Evolutionary conservation across 345 rosid genomes (phyloP), one percentile per base, ranked within the genome.

Genomic region (Ceriops decandra): DNA sequence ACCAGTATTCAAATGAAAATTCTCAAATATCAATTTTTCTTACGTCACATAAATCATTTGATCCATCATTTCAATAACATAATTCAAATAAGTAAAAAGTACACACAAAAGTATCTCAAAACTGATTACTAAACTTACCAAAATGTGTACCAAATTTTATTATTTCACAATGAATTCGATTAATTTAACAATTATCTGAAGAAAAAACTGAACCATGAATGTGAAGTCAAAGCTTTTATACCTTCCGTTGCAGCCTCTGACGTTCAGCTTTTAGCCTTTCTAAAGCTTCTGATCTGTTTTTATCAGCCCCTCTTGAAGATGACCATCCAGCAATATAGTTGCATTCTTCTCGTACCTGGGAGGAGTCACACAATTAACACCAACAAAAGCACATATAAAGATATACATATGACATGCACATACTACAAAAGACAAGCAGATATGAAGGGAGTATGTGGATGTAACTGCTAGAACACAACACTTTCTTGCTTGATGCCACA

Each of bases 261-360:
- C 35, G 75, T 77, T 89, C 88, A 72, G 66, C 59, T 73, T 85
- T 72, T 53, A 93, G 90, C 76, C 75, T 79, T 64, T 80, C 70
- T 52, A 88, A 64, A n/a, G 68, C 60, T 35, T 70, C 73, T 64
- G 72, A 68, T 68, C 80, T 83, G 66, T 78, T 82, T 59, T 79
- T 67, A 66, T 85, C 81, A 76, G 72, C 76, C 67, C 72, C 79
- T 66, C 79, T 83, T 47, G 85, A 69, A 28, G 83, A 81, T 62
- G 69, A 77, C 78, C 80, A 66, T 77, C 97, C 98, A 46, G 91
- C 85, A 51, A 89, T 69, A 77, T 88, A 82, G 67, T 85, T 79
- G 72, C 96, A 89, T 79, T 93, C 90, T 77, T 77, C 74, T 42
- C 93, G 95, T 56, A 91, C 92, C 98, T 93, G 76, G 61, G 71